Evolutionary conservation across 1,139 yeast species (phyloP).

Genomic region (Yamadazyma trypodendri): DNA sequence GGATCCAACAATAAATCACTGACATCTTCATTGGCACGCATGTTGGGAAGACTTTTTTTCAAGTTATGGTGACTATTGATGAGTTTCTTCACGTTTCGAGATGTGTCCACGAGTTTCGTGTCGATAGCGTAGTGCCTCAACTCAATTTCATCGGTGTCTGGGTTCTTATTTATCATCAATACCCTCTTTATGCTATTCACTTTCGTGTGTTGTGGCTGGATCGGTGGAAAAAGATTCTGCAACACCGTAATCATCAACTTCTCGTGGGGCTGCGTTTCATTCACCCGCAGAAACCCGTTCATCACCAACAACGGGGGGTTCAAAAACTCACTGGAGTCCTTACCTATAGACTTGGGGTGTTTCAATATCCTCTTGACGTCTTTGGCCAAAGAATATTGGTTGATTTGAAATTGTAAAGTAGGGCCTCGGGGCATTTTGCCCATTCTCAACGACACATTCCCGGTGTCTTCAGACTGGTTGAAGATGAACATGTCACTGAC

Average conservation of each 20-base stretch:
- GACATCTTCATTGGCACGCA: conserved; percentile 67
- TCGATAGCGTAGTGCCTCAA: conserved; percentile 89
- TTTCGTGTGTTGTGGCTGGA: conserved; percentile 76
- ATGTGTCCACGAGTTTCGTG: conserved; percentile 82
- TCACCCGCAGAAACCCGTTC: conserved; percentile 71
- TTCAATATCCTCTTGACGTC: conserved; percentile 72
- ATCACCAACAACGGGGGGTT: conserved; percentile 88
- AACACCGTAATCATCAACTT: conserved; percentile 84
- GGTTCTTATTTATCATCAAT: conserved; percentile 73
- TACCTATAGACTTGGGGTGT: conserved; percentile 68
- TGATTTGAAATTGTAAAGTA: conserved; percentile 77
- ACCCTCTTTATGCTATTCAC: conserved; percentile 80
- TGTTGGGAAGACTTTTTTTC: conserved; percentile 72
- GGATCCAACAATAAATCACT: conserved; percentile 85
- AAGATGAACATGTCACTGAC: conserved; percentile 86
- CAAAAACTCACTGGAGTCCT: conserved; percentile 60
- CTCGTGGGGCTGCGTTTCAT: conserved; percentile 63
- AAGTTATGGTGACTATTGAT: conserved; percentile 61
- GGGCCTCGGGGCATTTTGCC: conserved; percentile 95
- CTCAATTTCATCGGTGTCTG: conserved; percentile 70
- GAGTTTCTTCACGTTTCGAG: conserved; percentile 75
- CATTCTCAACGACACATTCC: conserved; percentile 78
- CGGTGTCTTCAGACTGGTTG: conserved; percentile 75
- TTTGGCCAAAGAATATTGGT: conserved; percentile 74
- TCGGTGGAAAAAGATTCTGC: conserved; percentile 95